phyloP scores from a whole-genome alignment of 225 moss, liverwort and hornwort genomes.

The Antitrichia curtipendula region DNA sequence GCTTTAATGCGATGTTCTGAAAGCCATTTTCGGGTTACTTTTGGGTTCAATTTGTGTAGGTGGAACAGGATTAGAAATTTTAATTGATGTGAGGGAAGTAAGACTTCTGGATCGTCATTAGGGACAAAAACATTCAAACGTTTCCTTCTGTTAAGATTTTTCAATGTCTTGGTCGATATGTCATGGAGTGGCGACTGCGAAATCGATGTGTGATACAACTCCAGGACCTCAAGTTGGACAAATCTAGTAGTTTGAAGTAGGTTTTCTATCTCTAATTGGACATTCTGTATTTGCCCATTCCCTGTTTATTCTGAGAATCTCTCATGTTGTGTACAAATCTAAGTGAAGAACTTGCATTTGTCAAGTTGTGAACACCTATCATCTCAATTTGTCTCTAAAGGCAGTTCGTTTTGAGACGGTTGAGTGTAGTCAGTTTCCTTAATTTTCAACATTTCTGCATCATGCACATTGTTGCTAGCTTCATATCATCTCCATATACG shows the following conservation, averaged over 20 bases:
- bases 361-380: background rate
- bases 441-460: background rate
- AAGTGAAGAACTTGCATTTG: background rate
- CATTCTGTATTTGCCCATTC: background rate
- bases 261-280: background rate
- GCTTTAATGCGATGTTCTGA: background rate
- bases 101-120: background rate
- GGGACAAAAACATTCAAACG: background rate
- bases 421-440: background rate
- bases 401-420: background rate
- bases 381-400: background rate
- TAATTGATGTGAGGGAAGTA: background rate
- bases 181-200: background rate
- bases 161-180: background rate
- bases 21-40: background rate
- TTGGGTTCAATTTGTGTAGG: background rate
- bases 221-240: background rate
- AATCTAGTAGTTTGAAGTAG: background rate
- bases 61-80: background rate
- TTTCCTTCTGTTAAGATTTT: background rate
- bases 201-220: background rate
- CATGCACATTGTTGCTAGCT: background rate
- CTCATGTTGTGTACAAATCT: background rate
- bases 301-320: background rate
- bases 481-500: background rate